Percentiles rank a stretch among this genome's conserved stretches.
These are phyloP conservation scores for Oldenlandia corymbosa DNA, from an alignment of 257 asterid genomes.

Conservation along the genomic window DNA sequence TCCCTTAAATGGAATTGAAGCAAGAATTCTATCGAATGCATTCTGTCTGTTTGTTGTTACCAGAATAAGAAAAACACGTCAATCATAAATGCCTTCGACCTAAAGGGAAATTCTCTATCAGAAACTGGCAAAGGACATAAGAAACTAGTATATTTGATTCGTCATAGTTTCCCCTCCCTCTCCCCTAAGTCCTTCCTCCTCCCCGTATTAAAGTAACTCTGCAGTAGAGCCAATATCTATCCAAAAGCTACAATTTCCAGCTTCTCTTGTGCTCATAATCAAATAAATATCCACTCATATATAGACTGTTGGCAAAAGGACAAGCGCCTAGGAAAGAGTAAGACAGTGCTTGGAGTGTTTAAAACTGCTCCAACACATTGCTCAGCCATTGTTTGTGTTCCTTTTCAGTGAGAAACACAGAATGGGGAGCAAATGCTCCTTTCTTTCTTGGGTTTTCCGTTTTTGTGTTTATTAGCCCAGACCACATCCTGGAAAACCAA, in stretches of 20 bases:
- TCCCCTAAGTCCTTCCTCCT: background rate
- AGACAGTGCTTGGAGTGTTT: slow-evolving; percentile 46
- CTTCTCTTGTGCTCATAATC: too few relatives aligned
- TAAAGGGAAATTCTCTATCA: slow-evolving; percentile 24
- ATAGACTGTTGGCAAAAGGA: background rate
- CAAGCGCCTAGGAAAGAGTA: slow-evolving; percentile 19
- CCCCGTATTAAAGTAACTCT: background rate
- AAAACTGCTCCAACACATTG: slow-evolving; percentile 16
- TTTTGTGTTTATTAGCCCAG: too few relatives aligned
- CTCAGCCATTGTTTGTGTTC: slow-evolving; percentile 11
- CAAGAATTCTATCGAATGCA: slow-evolving; percentile 92
- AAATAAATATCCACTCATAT: too few relatives aligned
- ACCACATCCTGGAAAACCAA: too few relatives aligned
- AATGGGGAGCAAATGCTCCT: too few relatives aligned
- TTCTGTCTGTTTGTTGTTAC: slow-evolving; percentile 94
- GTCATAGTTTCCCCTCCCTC: background rate
- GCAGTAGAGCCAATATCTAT: background rate
- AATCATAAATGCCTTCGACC: slow-evolving; percentile 92
- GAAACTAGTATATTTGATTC: background rate
- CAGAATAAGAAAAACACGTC: slow-evolving; percentile 69
- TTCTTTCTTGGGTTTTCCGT: too few relatives aligned
- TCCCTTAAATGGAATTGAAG: slow-evolving; percentile 94
- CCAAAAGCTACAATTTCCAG: too few relatives aligned
- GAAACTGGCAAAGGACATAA: background rate
- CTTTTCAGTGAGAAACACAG: too few relatives aligned